phyloP scores from a whole-genome alignment of 1,284 basidiomycete species.

The Ustilago nuda region DNA sequence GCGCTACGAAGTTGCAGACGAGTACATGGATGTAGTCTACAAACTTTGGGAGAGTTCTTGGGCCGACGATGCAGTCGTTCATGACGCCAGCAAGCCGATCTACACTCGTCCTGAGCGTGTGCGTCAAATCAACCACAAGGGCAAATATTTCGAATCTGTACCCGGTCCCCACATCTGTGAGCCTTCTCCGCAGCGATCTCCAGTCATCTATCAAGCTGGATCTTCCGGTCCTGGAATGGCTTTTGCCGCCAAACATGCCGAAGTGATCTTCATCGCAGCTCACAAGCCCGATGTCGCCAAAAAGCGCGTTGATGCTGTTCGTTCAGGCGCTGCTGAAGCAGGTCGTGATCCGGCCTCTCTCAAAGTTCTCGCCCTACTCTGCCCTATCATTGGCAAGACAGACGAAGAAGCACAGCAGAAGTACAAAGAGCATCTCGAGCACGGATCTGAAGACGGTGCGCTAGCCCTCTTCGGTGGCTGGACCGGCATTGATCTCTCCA shows the following conservation, averaged over 20 bases:
- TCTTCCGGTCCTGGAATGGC: slow-evolving; percentile 65
- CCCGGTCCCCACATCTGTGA: slow-evolving; percentile 69
- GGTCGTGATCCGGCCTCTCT: slow-evolving; percentile 64
- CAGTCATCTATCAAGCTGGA: slow-evolving; percentile 69
- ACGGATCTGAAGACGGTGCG: slow-evolving; percentile 65
- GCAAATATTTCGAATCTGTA: slow-evolving; percentile 63
- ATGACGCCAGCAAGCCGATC: slow-evolving; percentile 41
- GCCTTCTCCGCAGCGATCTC: slow-evolving; percentile 67
- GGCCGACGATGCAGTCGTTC: slow-evolving; percentile 67
- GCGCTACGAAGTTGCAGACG: slow-evolving; percentile 62
- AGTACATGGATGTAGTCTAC: slow-evolving; percentile 68
- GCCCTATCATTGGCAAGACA: slow-evolving; percentile 64
- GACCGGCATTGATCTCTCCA: slow-evolving; percentile 62
- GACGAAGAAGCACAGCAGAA: slow-evolving; percentile 66
- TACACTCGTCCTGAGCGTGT: slow-evolving; percentile 65
- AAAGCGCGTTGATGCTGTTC: slow-evolving; percentile 58
- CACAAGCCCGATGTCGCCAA: slow-evolving; percentile 63
- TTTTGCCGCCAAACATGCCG: slow-evolving; percentile 69
- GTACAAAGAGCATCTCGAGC: slow-evolving; percentile 56
- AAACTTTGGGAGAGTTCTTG: slow-evolving; percentile 70
- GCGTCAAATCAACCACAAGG: slow-evolving; percentile 67
- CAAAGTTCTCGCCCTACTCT: slow-evolving; percentile 65
- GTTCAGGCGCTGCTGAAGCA: slow-evolving; percentile 44
- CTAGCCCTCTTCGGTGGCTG: slow-evolving; percentile 68
- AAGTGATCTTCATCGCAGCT: slow-evolving; percentile 69